Percentiles rank a stretch among this genome's conserved stretches.
Evolutionary conservation across 257 asterid genomes (phyloP).

Genomic region (Solanum lycopersicoides): DNA sequence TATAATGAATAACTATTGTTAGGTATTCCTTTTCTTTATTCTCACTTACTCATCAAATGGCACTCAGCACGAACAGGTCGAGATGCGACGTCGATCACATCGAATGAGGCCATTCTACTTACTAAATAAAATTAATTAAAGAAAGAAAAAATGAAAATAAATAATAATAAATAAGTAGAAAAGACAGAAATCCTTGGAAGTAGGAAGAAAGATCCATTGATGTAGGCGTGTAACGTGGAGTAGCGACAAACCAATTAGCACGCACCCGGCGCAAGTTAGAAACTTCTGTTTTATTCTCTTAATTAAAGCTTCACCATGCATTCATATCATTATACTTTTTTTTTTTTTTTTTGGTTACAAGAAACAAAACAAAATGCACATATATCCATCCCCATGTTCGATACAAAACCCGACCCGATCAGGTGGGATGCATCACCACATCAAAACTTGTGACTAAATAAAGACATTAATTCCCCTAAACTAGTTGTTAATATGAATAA

Average conservation of each 20-base stretch:
- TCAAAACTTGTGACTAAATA: no score
- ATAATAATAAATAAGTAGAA: not conserved
- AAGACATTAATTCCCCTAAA: no score
- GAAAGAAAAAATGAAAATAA: not conserved
- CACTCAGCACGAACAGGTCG: accelerated
- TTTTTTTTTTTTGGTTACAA: no score
- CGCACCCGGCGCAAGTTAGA: not conserved
- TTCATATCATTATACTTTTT: not conserved
- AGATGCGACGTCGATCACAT: no score
- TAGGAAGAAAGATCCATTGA: not conserved
- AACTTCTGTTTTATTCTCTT: not conserved
- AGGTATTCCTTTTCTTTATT: accelerated
- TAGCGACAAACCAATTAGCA: not conserved
- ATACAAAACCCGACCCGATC: no score
- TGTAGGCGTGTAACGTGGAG: not conserved
- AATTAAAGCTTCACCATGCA: not conserved
- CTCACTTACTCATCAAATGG: no score
- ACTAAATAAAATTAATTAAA: not conserved
- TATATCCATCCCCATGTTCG: not conserved
- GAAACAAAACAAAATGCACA: not conserved
- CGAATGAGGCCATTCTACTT: no score
- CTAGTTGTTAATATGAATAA: no score
- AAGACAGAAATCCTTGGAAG: not conserved
- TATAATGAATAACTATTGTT: no score
- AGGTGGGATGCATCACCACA: no score